Evolutionary conservation across 768 basidiomycete genomes (phyloP).

Genomic region (Termitomyces heimii): DNA sequence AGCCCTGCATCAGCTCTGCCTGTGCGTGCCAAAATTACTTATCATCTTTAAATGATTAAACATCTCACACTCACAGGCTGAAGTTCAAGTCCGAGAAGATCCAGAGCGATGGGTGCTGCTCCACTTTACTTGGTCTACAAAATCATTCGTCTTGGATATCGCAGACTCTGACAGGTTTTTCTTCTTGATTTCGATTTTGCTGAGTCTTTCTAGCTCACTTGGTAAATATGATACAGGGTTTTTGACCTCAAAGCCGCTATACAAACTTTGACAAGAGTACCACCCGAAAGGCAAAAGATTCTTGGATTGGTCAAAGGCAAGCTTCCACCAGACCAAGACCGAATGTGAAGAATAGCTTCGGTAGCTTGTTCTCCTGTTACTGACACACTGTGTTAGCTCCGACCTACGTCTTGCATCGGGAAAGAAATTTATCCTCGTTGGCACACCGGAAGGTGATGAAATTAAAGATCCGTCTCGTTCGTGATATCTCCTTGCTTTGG

Average conservation of each 20-base stretch:
- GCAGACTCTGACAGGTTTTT: constrained; percentile 76
- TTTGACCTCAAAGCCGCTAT: constrained; percentile 73
- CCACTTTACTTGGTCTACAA: constrained; percentile 70
- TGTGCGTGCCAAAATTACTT: background rate
- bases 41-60: background rate
- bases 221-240: constrained; percentile 40
- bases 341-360: constrained; percentile 34
- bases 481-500: constrained; percentile 8
- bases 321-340: constrained; percentile 67
- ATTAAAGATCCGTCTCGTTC: constrained; percentile 73
- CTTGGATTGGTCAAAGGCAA: constrained; percentile 82
- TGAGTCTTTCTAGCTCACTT: background rate
- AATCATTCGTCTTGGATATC: constrained; percentile 55
- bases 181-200: background rate
- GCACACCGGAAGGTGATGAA: constrained; percentile 81
- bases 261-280: constrained; percentile 68
- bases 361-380: background rate
- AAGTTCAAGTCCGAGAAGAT: background rate
- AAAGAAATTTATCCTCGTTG: constrained; percentile 81
- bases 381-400: constrained; percentile 28
- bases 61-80: background rate
- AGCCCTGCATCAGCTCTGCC: background rate
- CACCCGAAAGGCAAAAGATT: constrained; percentile 83
- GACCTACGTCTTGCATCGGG: constrained; percentile 53
- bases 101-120: constrained; percentile 54